A percentile compares a stretch with the other conserved stretches of the same genome.
Evolutionary conservation across 108 stramenopile genomes (phyloP).

Genomic region (Schizochytrium sp.): DNA sequence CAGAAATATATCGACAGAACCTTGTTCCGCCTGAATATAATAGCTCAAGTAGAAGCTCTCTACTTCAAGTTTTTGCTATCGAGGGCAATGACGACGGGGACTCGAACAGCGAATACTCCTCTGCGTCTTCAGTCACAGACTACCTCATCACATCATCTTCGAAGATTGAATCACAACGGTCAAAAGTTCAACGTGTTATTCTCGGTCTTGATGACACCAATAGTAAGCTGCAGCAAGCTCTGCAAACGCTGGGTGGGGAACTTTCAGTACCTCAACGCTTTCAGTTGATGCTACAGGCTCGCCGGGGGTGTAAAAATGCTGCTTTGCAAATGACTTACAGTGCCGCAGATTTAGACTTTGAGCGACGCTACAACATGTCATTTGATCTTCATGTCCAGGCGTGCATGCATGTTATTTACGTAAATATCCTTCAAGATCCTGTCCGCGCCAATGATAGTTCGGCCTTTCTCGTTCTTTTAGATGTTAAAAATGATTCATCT

Average conservation of each 20-base stretch:
- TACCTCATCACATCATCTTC: slow-evolving; percentile 59
- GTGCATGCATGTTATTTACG: background rate
- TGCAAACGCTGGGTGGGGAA: background rate
- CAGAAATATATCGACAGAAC: background rate
- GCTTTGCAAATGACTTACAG: slow-evolving; percentile 38
- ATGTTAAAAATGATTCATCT: background rate
- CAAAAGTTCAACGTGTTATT: background rate
- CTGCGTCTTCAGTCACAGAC: background rate
- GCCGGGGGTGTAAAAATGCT: slow-evolving; percentile 34
- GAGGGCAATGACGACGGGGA: background rate
- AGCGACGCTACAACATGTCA: background rate
- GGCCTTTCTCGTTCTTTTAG: slow-evolving; percentile 21
- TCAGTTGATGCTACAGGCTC: slow-evolving; percentile 6
- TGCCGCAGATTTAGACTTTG: slow-evolving; percentile 38
- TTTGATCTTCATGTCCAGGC: slow-evolving; percentile 49
- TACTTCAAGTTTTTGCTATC: background rate
- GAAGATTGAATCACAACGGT: background rate
- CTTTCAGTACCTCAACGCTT: slow-evolving; percentile 45
- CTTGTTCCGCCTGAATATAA: background rate
- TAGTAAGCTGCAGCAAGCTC: slow-evolving; percentile 1
- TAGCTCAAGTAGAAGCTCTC: background rate
- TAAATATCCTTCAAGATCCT: slow-evolving; percentile 37
- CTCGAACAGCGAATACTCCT: background rate
- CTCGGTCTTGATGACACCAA: slow-evolving; percentile 8
- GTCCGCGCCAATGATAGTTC: slow-evolving; percentile 23